Conservation (phyloP, 2,329 filamentous ascomycete species). For the Fonsecaea nubica region DNA sequence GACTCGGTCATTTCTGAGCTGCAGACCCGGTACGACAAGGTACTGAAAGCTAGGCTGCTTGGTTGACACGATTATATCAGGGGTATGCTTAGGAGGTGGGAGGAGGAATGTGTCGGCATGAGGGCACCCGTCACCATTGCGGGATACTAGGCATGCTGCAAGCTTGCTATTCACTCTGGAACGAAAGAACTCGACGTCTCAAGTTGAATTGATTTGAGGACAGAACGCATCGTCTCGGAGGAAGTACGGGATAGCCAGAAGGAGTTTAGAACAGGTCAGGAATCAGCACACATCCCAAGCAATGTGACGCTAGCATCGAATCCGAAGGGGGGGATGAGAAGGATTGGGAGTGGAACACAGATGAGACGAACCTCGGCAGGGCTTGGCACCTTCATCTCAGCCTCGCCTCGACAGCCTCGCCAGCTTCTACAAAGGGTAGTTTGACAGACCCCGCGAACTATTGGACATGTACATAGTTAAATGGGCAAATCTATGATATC, state of each 20-base stretch:
- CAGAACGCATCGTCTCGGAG: neutral
- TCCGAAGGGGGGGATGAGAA: neutral
- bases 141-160: neutral
- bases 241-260: neutral
- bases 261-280: neutral
- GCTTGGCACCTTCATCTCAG: neutral
- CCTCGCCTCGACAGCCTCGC: neutral
- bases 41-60: neutral
- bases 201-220: neutral
- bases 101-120: neutral
- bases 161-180: neutral
- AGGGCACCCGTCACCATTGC: neutral
- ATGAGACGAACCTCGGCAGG: neutral
- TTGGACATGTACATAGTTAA: neutral
- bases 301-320: neutral
- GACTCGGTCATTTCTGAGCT: slow-evolving; percentile 3
- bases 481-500: neutral
- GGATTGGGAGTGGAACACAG: neutral
- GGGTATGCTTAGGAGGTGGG: neutral
- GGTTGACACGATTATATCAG: neutral
- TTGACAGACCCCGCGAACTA: neutral
- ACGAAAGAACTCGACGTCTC: neutral
- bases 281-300: neutral
- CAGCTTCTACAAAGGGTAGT: neutral
- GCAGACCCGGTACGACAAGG: neutral